Evolutionary conservation across 2,329 filamentous ascomycete genomes (phyloP), one percentile per base, ranked within the genome.

Genomic region (Sphaceloma murrayae): DNA sequence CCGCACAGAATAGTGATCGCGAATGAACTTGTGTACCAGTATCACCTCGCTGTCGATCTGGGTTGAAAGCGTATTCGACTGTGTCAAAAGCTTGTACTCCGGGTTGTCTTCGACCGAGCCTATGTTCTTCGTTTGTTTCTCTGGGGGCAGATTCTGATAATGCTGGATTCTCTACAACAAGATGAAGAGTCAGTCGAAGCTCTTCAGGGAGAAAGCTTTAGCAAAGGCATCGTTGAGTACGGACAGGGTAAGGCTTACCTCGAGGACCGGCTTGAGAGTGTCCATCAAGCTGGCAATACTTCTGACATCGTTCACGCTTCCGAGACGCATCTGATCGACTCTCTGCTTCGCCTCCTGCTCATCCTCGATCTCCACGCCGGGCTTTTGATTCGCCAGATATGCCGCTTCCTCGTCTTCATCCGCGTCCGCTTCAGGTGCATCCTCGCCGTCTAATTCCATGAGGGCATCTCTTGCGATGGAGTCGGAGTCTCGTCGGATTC

Each of bases 21-120:
- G 78, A 48, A 95, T 86, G 62, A 86, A 93, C 66, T 98, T 98
- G 71, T 98, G 91, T 16, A 96, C 85, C 5, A 91, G 75, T 24
- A 84, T 83, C 34, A 96, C 84, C 62, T 96, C 89, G 58, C 85
- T 85, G 54, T 94, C 88, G 53, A 96, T 95, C 51, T 84, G 82
- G 4, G 89, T 93, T 1, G 91, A 94, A 5, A 94, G 73, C 17
- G 81, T 83, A 60, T 94, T 94, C 11, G 87, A 87, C 60, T 91
- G 80, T 24, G 85, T 93, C 47, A 94, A 67, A 26, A 94, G 77
- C 62, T 85, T 79, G 63, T 94, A 94, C 61, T 94, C 87, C 42
- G 86, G 86, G 55, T 94, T 87, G 58, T 94, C 86, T 64, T 94
- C 87, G 56, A 94, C 80, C 45, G 85, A 88, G 54, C 87, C 86